A percentile compares a stretch with the other conserved stretches of the same genome.
These are phyloP conservation scores for Boletus semigastroideus DNA, from an alignment of 1,284 basidiomycete species.

Conservation along the genomic window DNA sequence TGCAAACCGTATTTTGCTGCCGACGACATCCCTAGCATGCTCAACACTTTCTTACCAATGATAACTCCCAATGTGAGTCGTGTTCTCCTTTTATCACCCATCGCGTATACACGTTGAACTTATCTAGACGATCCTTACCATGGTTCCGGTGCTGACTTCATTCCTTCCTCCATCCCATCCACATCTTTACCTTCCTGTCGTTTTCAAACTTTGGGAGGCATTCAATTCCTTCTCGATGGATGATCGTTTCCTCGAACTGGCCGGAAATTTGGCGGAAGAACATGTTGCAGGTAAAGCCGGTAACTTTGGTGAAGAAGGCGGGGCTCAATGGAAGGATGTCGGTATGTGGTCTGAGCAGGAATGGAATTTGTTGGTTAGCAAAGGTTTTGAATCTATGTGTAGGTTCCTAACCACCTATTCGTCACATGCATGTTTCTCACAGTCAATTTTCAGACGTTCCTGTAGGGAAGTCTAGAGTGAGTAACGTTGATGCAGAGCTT, in stretches of 20 bases:
- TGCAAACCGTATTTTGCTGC: constrained; percentile 90
- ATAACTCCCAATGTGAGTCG: constrained; percentile 26
- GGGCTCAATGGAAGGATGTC: constrained; percentile 70
- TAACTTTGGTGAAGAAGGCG: constrained; percentile 51
- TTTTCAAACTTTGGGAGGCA: constrained; percentile 85
- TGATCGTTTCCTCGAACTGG: constrained; percentile 82
- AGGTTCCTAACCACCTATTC: constrained; percentile 29
- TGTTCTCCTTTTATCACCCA: not conserved
- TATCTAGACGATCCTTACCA: constrained; percentile 57
- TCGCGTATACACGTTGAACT: not conserved
- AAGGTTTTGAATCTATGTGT: constrained; percentile 89
- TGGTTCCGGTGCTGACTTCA: constrained; percentile 70
- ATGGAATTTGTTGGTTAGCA: constrained; percentile 85
- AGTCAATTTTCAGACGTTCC: constrained; percentile 60
- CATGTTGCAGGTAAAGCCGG: constrained; percentile 67
- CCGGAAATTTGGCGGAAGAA: constrained; percentile 74
- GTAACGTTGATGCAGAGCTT: constrained; percentile 7
- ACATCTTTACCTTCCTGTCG: constrained; percentile 66
- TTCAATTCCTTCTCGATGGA: constrained; percentile 82
- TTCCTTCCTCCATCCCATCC: constrained; percentile 74
- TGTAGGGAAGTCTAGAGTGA: constrained; percentile 64
- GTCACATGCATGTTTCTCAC: constrained; percentile 47
- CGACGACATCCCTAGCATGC: constrained; percentile 87
- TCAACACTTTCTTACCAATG: constrained; percentile 69
- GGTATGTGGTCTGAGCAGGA: constrained; percentile 89